Conservation (phyloP, 257 asterid genomes). For the Jacaranda copaia region DNA sequence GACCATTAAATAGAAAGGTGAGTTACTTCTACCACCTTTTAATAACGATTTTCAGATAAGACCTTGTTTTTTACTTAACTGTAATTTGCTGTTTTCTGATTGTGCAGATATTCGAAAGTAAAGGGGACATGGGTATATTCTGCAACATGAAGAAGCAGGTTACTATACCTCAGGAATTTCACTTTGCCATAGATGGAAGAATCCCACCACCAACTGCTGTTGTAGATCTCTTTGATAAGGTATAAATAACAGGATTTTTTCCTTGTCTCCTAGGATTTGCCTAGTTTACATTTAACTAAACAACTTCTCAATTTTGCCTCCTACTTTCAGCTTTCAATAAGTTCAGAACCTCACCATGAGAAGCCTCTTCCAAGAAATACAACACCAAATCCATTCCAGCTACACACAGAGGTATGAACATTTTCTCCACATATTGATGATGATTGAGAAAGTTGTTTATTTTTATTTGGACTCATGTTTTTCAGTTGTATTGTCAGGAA, state of each 20-base stretch:
- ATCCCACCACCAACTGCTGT: slow-evolving; percentile 78
- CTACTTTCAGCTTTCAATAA: slow-evolving; percentile 71
- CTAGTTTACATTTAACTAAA: background rate
- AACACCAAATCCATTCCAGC: slow-evolving; percentile 84
- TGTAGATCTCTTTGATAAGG: slow-evolving; percentile 84
- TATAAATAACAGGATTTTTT: slow-evolving; percentile 1
- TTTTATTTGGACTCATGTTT: slow-evolving; percentile 19
- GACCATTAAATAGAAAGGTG: slow-evolving; percentile 92
- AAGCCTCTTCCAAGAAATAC: slow-evolving; percentile 74
- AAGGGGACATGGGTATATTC: slow-evolving; percentile 88
- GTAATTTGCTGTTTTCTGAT: background rate
- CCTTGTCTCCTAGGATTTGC: background rate
- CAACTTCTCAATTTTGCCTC: background rate
- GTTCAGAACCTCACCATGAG: slow-evolving; percentile 69
- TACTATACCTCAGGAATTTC: slow-evolving; percentile 86
- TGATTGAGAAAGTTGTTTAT: background rate
- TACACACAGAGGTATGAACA: slow-evolving; percentile 76
- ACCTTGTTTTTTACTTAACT: background rate
- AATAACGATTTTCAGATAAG: background rate
- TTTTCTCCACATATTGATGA: background rate
- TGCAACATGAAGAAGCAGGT: slow-evolving; percentile 78
- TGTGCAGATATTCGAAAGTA: slow-evolving; percentile 85
- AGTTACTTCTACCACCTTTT: background rate
- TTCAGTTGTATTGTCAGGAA: slow-evolving; percentile 55
- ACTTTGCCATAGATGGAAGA: slow-evolving; percentile 84